Evolutionary conservation across 257 asterid species (phyloP).

Genomic region (Ilex asprella): DNA sequence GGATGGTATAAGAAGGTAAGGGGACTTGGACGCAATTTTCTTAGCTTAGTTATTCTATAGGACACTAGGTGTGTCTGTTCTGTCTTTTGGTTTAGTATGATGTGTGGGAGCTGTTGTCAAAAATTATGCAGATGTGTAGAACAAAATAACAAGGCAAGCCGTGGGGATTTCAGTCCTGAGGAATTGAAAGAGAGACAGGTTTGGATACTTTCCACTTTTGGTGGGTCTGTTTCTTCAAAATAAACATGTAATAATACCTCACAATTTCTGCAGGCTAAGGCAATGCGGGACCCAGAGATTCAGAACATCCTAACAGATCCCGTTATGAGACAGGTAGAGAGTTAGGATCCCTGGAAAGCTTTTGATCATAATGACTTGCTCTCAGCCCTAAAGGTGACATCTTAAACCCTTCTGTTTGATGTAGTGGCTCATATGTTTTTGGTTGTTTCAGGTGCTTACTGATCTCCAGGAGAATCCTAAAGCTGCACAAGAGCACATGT

Average conservation of each 20-base stretch:
- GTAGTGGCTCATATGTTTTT: too few relatives aligned
- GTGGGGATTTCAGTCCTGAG: conserved; percentile 88
- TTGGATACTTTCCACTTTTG: background rate
- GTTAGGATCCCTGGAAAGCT: background rate
- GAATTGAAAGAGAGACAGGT: conserved; percentile 99
- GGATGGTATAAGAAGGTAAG: conserved; percentile 81
- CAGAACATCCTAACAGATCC: conserved; percentile 92
- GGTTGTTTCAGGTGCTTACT: conserved; percentile 37
- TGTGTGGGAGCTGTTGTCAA: background rate
- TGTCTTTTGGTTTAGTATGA: background rate
- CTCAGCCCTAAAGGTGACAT: too few relatives aligned
- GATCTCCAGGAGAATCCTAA: conserved; percentile 84
- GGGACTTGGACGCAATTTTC: too few relatives aligned
- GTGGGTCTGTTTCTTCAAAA: too few relatives aligned
- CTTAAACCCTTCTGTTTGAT: too few relatives aligned
- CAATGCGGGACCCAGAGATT: conserved; percentile 91
- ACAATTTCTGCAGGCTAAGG: conserved; percentile 55
- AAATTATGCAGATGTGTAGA: conserved; percentile 57
- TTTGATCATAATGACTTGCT: background rate
- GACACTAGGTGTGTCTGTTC: too few relatives aligned
- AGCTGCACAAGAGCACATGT: conserved; percentile 73
- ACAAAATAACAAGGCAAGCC: conserved; percentile 82
- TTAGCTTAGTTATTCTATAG: too few relatives aligned
- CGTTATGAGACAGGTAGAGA: conserved; percentile 87
- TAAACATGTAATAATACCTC: background rate